A percentile compares a stretch with the other conserved stretches of the same genome.
phyloP scores from a whole-genome alignment of 148 eudicot species.

The Camellia japonica region DNA sequence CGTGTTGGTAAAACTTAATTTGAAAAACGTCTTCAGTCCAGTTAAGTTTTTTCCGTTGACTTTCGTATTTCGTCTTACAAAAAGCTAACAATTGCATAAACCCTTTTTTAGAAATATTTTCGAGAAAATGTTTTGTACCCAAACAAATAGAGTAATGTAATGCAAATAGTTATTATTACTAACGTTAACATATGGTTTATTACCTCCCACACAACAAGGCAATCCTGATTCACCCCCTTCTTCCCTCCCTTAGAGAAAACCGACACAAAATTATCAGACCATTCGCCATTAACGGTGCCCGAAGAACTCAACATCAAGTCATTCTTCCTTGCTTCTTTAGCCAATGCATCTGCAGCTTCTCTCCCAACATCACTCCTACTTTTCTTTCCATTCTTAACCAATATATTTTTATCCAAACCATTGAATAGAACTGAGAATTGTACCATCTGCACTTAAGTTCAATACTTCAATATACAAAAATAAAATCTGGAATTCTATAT shows the following conservation, averaged over 20 bases:
- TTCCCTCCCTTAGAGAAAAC: conserved; percentile 61
- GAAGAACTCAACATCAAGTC: conserved; percentile 44
- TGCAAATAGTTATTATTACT: conserved; percentile 9
- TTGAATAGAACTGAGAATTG: conserved; percentile 38
- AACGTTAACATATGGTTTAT: conserved; percentile 38
- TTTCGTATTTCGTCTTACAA: no score
- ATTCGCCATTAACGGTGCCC: conserved; percentile 29
- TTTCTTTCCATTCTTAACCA: conserved; percentile 29
- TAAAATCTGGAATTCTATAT: background rate
- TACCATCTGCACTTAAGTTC: conserved; percentile 39
- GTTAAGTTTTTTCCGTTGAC: no score
- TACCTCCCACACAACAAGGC: conserved; percentile 72
- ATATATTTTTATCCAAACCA: conserved; percentile 29
- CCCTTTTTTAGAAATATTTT: no score
- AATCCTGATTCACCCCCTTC: conserved; percentile 74
- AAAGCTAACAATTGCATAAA: no score
- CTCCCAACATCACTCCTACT: conserved; percentile 27
- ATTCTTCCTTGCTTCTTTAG: conserved; percentile 57
- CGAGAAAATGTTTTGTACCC: no score
- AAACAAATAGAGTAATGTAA: no score
- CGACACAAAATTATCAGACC: conserved; percentile 33
- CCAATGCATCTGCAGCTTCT: conserved; percentile 44
- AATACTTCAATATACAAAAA: background rate
- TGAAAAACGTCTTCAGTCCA: no score
- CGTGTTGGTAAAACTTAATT: no score